phyloP scores from a whole-genome alignment of 768 basidiomycete genomes.

The Trametes cingulata region DNA sequence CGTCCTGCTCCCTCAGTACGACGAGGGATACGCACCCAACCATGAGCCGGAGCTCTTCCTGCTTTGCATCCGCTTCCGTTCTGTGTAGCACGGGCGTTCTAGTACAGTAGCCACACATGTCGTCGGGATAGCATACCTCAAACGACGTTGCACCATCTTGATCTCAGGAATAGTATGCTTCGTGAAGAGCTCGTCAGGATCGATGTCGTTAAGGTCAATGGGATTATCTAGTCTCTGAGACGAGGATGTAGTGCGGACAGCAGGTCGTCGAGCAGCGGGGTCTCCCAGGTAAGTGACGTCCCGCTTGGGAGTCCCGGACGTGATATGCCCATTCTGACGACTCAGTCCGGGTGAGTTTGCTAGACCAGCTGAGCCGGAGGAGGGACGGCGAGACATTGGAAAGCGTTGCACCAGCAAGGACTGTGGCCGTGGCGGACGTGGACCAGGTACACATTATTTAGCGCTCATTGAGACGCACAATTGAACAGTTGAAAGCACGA shows the following conservation, averaged over 20 bases:
- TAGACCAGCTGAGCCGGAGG: conserved; percentile 34
- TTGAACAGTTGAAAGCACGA: not conserved
- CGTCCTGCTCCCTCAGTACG: not conserved
- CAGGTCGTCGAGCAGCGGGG: conserved; percentile 1
- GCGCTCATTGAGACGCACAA: not conserved
- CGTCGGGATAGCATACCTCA: conserved; percentile 43
- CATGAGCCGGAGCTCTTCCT: conserved; percentile 86
- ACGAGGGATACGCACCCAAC: conserved; percentile 71
- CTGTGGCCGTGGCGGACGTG: not conserved
- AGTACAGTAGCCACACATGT: not conserved
- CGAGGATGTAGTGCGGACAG: conserved; percentile 21
- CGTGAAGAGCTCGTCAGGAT: conserved; percentile 76
- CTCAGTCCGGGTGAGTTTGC: conserved; percentile 24
- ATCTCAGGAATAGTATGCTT: conserved; percentile 74
- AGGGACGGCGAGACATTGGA: conserved; percentile 44
- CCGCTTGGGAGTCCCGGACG: conserved; percentile 21
- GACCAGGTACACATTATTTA: not conserved
- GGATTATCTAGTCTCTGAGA: conserved; percentile 16
- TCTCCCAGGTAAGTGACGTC: not conserved
- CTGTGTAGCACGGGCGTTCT: conserved; percentile 36
- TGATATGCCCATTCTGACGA: conserved; percentile 24
- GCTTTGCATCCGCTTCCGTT: conserved; percentile 81
- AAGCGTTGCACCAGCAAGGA: not conserved
- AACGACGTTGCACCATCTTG: conserved; percentile 60
- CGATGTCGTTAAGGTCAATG: conserved; percentile 33